phyloP scores from a whole-genome alignment of 225 moss, liverwort and hornwort genomes.

The Physcomitrellopsis africana region DNA sequence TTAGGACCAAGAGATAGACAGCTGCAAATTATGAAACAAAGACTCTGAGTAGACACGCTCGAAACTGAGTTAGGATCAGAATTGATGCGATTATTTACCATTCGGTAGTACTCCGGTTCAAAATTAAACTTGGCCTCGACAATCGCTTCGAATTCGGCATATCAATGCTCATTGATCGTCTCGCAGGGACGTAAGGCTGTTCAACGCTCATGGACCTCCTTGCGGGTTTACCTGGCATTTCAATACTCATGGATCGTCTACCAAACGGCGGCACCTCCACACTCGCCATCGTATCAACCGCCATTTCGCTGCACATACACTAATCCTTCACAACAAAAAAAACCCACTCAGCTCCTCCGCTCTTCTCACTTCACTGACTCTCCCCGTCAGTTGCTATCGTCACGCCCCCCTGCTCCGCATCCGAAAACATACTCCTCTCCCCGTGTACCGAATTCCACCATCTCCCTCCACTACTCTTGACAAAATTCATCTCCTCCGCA shows the following conservation, averaged over 20 bases:
- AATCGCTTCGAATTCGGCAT: constrained; percentile 29
- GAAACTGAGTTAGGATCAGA: neutral
- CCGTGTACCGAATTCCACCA: constrained; percentile 16
- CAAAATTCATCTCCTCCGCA: neutral
- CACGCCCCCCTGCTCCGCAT: neutral
- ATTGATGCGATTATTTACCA: constrained; percentile 30
- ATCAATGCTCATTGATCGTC: constrained; percentile 41
- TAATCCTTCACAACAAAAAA: neutral
- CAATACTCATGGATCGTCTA: constrained; percentile 44
- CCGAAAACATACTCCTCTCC: neutral
- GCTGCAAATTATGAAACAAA: neutral
- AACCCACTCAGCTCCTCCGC: neutral
- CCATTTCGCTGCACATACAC: constrained; percentile 26
- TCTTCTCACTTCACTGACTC: constrained; percentile 1
- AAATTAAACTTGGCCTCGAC: constrained; percentile 37
- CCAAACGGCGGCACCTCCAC: constrained; percentile 40
- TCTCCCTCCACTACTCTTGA: neutral
- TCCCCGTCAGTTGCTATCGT: neutral
- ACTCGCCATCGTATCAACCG: constrained; percentile 50
- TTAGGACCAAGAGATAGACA: no score
- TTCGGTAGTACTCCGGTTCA: constrained; percentile 41
- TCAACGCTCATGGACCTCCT: constrained; percentile 39
- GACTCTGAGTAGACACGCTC: neutral
- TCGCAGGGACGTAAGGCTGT: constrained; percentile 34
- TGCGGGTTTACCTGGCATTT: constrained; percentile 25